These are phyloP conservation scores for Schoenoplectus tabernaemontani DNA, from an alignment of 202 grass and related monocot species.

Conservation along the genomic window DNA sequence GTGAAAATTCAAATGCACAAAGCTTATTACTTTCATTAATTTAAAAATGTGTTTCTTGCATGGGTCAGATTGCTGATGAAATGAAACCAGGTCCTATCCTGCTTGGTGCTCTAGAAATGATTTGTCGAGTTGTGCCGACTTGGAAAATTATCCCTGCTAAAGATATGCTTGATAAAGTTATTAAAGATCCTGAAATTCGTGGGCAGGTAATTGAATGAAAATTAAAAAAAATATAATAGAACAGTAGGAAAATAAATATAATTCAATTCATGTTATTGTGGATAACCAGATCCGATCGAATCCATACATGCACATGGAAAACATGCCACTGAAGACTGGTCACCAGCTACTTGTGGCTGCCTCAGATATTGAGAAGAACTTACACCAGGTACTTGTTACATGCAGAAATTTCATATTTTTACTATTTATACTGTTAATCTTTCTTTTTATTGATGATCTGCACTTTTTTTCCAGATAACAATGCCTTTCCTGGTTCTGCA, in stretches of 20 bases:
- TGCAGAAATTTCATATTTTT: neutral
- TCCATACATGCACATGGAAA: slow-evolving; percentile 52
- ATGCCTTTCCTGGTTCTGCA: slow-evolving; percentile 65
- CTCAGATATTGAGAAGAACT: slow-evolving; percentile 52
- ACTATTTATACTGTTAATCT: neutral
- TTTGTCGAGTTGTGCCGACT: slow-evolving; percentile 38
- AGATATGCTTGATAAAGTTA: slow-evolving; percentile 50
- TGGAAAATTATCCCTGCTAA: slow-evolving; percentile 59
- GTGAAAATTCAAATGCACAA: neutral
- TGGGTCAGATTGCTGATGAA: slow-evolving; percentile 53
- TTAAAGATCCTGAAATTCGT: slow-evolving; percentile 42
- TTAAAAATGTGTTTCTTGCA: neutral
- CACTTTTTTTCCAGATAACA: slow-evolving; percentile 27
- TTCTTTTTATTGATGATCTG: neutral
- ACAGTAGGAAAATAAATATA: neutral
- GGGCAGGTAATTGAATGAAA: slow-evolving; percentile 37
- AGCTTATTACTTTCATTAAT: neutral
- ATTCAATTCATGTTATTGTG: neutral
- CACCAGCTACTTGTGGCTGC: slow-evolving; percentile 50
- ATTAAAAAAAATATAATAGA: neutral
- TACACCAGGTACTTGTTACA: slow-evolving; percentile 29
- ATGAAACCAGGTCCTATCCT: slow-evolving; percentile 51
- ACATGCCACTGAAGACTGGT: slow-evolving; percentile 41
- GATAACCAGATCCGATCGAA: slow-evolving; percentile 34
- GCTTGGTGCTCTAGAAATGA: slow-evolving; percentile 32